These are phyloP conservation scores for Dalbergia cochinchinensis DNA, from an alignment of 306 rosid genomes.

Conservation along the genomic window DNA sequence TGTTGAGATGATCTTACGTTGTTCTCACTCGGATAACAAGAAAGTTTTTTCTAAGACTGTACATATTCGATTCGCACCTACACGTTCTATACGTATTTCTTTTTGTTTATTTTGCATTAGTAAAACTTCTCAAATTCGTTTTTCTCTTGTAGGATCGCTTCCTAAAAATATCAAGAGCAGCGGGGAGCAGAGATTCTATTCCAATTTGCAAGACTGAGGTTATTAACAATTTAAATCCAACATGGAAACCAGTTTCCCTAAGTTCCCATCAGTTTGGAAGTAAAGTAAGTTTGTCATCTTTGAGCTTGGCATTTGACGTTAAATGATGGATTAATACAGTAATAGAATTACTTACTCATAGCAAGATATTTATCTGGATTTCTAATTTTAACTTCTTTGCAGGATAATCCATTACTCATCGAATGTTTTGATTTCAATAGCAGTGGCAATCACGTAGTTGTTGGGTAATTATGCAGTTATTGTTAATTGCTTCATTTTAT, in stretches of 20 bases:
- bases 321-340: neutral
- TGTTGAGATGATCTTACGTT: slow-evolving; percentile 70
- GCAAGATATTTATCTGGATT: slow-evolving; percentile 14
- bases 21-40: slow-evolving; percentile 79
- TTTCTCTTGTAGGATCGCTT: slow-evolving; percentile 75
- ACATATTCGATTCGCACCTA: slow-evolving; percentile 31
- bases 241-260: slow-evolving; percentile 75
- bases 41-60: slow-evolving; percentile 84
- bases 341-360: slow-evolving; percentile 3
- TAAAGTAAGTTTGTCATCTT: slow-evolving; percentile 64
- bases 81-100: neutral
- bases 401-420: slow-evolving; percentile 81
- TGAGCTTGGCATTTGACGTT: slow-evolving; percentile 9
- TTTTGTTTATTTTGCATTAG: neutral
- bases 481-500: neutral
- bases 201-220: slow-evolving; percentile 97
- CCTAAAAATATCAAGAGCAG: slow-evolving; percentile 75
- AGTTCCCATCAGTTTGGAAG: slow-evolving; percentile 76
- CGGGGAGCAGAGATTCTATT: slow-evolving; percentile 73
- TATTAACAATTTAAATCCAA: slow-evolving; percentile 74
- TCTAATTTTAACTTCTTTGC: slow-evolving; percentile 30
- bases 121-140: neutral
- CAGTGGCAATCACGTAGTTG: slow-evolving; percentile 73
- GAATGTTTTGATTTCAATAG: slow-evolving; percentile 96
- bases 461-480: slow-evolving; percentile 63